Evolutionary conservation across 495 filamentous ascomycete species (phyloP).

Genomic region (Astrocystis sublimbata): DNA sequence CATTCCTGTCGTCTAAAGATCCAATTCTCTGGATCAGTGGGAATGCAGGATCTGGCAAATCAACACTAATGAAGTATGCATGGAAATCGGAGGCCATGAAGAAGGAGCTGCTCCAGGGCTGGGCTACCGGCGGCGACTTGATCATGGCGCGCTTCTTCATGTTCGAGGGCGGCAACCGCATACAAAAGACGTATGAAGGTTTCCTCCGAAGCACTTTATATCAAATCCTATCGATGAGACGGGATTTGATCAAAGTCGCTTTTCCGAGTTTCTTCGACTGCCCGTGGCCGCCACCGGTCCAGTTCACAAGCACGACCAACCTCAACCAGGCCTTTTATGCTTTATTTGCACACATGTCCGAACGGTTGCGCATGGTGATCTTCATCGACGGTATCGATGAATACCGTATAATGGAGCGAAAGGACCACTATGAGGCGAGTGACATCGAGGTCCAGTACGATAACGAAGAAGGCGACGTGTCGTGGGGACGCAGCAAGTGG

Average conservation of each 20-base stretch:
- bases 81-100: slow-evolving; percentile 25
- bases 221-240: slow-evolving; percentile 36
- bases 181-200: slow-evolving; percentile 47
- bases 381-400: slow-evolving; percentile 37
- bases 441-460: slow-evolving; percentile 31
- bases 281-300: slow-evolving; percentile 30
- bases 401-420: slow-evolving; percentile 35
- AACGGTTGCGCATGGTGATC: slow-evolving; percentile 27
- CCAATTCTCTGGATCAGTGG: slow-evolving; percentile 37
- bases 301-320: slow-evolving; percentile 32
- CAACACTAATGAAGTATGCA: slow-evolving; percentile 39
- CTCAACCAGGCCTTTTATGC: slow-evolving; percentile 34
- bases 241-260: slow-evolving; percentile 31
- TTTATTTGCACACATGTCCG: slow-evolving; percentile 32
- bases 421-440: slow-evolving; percentile 30
- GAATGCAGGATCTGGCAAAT: slow-evolving; percentile 39
- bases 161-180: slow-evolving; percentile 40
- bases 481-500: slow-evolving; percentile 37
- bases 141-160: slow-evolving; percentile 42
- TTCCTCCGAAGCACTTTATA: slow-evolving; percentile 41
- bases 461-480: slow-evolving; percentile 27
- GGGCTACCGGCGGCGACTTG: slow-evolving; percentile 27
- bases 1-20: slow-evolving; percentile 26
- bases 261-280: slow-evolving; percentile 34
- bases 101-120: slow-evolving; percentile 25